Evolutionary conservation across 2,329 filamentous ascomycete species (phyloP), one percentile per base, ranked within the genome.

Genomic region (Stagonosporopsis rhizophila): DNA sequence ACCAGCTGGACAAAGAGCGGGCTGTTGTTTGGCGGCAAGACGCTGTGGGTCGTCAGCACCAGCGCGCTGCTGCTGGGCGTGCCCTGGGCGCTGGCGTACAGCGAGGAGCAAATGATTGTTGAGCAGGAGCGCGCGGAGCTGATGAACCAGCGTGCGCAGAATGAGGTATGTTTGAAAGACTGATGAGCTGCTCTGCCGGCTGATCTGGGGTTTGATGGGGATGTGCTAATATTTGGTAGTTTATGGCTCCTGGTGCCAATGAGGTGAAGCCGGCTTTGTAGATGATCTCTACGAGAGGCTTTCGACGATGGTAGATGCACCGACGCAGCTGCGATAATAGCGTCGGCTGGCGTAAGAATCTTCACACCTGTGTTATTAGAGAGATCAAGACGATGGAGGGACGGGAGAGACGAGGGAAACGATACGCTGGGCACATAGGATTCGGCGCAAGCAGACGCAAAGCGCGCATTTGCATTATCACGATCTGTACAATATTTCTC

Each of bases 101-200:
- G 90, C 62, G 95, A 99, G 83, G 95, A 99, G 83, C 92, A 97
- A 84, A 91, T 96, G 82, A 87, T 96, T 76, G 84, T 94, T 64
- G 94, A 96, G 82, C 96, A 97, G 92, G 95, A 99, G 87, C 88
- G 92, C 78, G 94, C 97, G 82, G 92, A 93, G 86, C 88, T 90
- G 78, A 95, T 96, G 91, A 90, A 95, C 78, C 91, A 96, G 85
- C 87, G 90, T 72, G 92, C 92, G 62, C 67, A 71, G 62, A 89
- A 90, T 74, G 91, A 96, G 82, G 86, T 89, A 67, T 12, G 58
- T 64, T n/a, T 28, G 8, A 17, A n/a, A 27, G 23, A 9, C 23
- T 27, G 23, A 28, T 42, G 22, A 9, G 27, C 22, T 28, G 9
- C 5, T 28, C 2, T 28, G 9, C 11, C 2, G 27, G 27, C 27